These are phyloP conservation scores for Carex kokanica DNA, from an alignment of 176 grass and related monocot species.

Conservation along the genomic window DNA sequence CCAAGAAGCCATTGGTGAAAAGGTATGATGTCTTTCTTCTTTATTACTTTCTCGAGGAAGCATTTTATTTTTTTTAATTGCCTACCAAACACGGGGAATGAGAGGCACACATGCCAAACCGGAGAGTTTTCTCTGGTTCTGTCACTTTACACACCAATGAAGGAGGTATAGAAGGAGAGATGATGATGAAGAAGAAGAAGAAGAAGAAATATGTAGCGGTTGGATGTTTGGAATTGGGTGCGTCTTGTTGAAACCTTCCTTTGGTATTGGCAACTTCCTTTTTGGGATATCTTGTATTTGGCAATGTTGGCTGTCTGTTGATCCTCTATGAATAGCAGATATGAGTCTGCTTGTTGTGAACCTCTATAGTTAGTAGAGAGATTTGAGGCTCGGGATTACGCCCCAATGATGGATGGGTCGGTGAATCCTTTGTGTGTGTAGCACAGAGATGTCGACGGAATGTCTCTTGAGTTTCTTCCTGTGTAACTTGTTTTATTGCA, in stretches of 20 bases:
- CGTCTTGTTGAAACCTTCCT: not conserved
- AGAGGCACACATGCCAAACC: not conserved
- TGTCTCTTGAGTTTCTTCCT: not conserved
- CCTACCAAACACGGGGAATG: not conserved
- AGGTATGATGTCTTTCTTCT: conserved; percentile 26
- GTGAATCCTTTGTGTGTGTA: not conserved
- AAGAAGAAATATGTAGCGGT: not conserved
- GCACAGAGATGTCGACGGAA: not conserved
- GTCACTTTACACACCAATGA: not conserved
- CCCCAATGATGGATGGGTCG: not conserved
- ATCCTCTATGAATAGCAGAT: not conserved
- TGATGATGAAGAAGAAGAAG: not conserved
- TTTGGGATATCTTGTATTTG: not conserved
- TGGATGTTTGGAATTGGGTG: not conserved
- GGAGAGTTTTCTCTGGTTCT: not conserved
- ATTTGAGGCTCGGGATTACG: not conserved
- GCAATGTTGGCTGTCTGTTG: not conserved
- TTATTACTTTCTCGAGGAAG: not conserved
- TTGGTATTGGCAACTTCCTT: not conserved
- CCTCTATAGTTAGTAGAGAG: not conserved
- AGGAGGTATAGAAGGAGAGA: not conserved
- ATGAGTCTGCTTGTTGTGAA: not conserved
- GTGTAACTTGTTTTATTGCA: not conserved
- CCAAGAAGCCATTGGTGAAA: conserved; percentile 82
- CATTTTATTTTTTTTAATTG: not conserved